phyloP scores from a whole-genome alignment of 495 filamentous ascomycete genomes.

The Podospora comata region DNA sequence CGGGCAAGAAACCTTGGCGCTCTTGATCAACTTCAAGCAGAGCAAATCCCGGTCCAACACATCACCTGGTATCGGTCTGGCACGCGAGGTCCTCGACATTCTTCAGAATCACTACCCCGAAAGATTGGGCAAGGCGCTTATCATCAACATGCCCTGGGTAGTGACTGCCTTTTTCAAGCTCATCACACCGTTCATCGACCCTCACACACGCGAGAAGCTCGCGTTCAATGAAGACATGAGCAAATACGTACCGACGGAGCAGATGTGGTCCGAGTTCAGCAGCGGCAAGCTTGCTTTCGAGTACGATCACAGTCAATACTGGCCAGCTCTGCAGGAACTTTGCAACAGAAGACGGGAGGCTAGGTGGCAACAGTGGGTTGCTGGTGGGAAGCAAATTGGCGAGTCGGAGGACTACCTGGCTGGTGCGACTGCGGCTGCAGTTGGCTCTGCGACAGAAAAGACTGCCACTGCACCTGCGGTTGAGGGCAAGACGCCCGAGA shows the following conservation, averaged over 20 bases:
- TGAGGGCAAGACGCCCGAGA: constrained; percentile 13
- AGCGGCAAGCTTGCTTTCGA: constrained; percentile 69
- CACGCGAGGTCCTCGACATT: constrained; percentile 76
- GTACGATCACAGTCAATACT: constrained; percentile 85
- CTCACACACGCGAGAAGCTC: constrained; percentile 83
- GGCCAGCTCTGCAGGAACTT: constrained; percentile 75
- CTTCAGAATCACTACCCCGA: constrained; percentile 95
- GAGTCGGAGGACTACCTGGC: constrained; percentile 76
- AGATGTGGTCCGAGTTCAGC: constrained; percentile 70
- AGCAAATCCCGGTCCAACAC: constrained; percentile 69
- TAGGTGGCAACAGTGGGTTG: constrained; percentile 67
- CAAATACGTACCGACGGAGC: constrained; percentile 69
- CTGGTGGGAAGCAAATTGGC: constrained; percentile 73
- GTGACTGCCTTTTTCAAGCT: constrained; percentile 90
- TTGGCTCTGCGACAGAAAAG: constrained; percentile 11
- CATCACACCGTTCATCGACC: constrained; percentile 94
- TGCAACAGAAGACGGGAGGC: constrained; percentile 58
- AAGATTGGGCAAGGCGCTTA: constrained; percentile 79
- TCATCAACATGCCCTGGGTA: constrained; percentile 86
- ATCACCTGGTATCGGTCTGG: constrained; percentile 69
- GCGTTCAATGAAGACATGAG: constrained; percentile 88
- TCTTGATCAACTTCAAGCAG: constrained; percentile 81
- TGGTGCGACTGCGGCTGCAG: constrained; percentile 23
- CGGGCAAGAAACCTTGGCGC: constrained; percentile 76
- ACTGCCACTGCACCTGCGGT: not conserved